Evolutionary conservation across 1,284 basidiomycete species (phyloP), one percentile per base, ranked within the genome.

Genomic region (Agaricales sp.): DNA sequence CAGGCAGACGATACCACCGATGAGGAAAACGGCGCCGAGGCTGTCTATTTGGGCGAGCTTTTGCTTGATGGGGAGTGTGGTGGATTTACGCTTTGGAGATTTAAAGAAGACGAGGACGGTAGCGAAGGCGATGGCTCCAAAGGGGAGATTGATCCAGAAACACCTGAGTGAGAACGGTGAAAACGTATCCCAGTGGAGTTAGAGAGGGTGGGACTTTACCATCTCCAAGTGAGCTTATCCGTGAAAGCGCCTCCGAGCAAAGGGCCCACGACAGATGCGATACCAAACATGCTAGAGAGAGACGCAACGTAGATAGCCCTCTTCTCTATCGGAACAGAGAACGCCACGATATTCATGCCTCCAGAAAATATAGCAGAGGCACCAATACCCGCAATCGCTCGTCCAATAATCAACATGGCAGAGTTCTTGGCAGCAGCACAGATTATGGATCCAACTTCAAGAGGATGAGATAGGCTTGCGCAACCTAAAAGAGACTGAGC

Each of bases 81-180:
- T 51, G 16, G 37, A 4, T 37, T 53, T 8, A 30, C 51, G 44
- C 48, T 52, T 47, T 35, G 53, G 54, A 3, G 60, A 46, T 35
- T 59, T 55, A 47, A 70, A 60, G 51, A 68, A 62, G 58, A 67
- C 61, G 49, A 67, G 37, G 41, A 69, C 63, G 3, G 63, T 63
- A n/a, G 57, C 54, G 43, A 63, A 63, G 1, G 67, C 62, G 48
- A 59, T 51, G 43, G 51, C 56, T 43, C 66, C 67, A 48, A 69
- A 58, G 3, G 71, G 71, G 0, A 74, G 60, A 58, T 73, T 74
- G 60, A 73, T 70, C 59, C 61, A 69, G 60, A 67, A 68, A 51
- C 63, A 65, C 54, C 47, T 46, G 8, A 14, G 19, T 35, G 30
- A 35, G 30, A 11, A 35, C 11, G 11, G n/a, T n/a, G n/a, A 35